Percentiles rank a stretch among this genome's conserved stretches.
Conservation (phyloP, 495 filamentous ascomycete genomes). For the Pyronema domesticum region DNA sequence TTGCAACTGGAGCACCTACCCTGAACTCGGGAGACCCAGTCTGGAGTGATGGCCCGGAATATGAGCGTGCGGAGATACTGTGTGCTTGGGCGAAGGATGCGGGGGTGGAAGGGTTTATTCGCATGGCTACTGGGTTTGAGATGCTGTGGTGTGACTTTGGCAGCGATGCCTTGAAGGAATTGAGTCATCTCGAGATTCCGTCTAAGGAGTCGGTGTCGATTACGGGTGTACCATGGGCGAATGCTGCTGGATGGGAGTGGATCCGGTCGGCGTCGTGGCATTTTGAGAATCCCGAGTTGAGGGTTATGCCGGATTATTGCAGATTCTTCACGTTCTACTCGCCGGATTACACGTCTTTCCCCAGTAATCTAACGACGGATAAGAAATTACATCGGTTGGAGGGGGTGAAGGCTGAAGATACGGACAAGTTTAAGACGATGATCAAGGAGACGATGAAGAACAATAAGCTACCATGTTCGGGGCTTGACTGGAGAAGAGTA, state of each 20-base stretch:
- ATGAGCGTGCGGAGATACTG: conserved; percentile 27
- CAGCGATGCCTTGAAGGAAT: not conserved
- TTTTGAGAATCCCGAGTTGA: conserved; percentile 4
- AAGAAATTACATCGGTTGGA: conserved; percentile 5
- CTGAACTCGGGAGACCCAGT: conserved; percentile 13
- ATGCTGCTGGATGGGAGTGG: conserved; percentile 12
- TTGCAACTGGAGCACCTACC: conserved; percentile 12
- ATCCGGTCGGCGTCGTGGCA: conserved; percentile 11
- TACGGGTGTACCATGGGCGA: conserved; percentile 6
- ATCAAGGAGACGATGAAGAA: conserved; percentile 4
- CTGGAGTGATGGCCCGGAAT: conserved; percentile 22
- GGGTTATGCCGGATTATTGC: conserved; percentile 9
- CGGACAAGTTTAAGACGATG: conserved; percentile 1
- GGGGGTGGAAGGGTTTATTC: conserved; percentile 29
- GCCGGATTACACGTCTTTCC: not conserved
- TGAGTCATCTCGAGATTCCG: not conserved
- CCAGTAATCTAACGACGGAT: not conserved
- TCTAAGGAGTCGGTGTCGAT: conserved; percentile 18
- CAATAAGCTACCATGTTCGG: conserved; percentile 5
- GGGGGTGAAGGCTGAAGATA: conserved; percentile 3
- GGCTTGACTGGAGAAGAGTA: conserved; percentile 8
- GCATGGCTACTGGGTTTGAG: conserved; percentile 34
- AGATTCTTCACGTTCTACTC: conserved; percentile 11
- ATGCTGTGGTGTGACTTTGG: conserved; percentile 31
- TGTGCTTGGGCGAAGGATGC: conserved; percentile 26